A percentile compares a stretch with the other conserved stretches of the same genome.
Evolutionary conservation across 495 filamentous ascomycete genomes (phyloP).

Genomic region (Chlorociboria aeruginascens): DNA sequence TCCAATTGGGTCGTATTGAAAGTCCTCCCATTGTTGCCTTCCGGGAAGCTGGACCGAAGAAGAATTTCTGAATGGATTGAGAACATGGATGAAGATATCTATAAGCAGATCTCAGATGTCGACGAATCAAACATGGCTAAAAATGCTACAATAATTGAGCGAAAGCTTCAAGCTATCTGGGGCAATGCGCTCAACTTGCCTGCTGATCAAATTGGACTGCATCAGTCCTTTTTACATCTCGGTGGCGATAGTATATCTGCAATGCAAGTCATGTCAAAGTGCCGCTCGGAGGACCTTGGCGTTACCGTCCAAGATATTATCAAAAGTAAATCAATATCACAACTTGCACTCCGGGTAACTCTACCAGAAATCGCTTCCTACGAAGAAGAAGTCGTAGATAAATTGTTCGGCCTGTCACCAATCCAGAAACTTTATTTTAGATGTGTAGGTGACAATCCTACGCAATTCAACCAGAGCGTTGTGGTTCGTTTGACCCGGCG

Average conservation of each 20-base stretch:
- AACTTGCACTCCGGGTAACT: too few relatives aligned
- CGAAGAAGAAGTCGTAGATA: too few relatives aligned
- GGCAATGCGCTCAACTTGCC: slow-evolving; percentile 34
- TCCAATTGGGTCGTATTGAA: slow-evolving; percentile 4
- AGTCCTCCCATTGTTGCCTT: slow-evolving; percentile 1
- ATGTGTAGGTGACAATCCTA: slow-evolving; percentile 36
- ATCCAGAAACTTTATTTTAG: slow-evolving; percentile 64
- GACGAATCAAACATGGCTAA: too few relatives aligned
- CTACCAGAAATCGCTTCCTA: too few relatives aligned
- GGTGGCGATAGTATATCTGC: slow-evolving; percentile 27
- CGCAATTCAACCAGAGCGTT: slow-evolving; percentile 64
- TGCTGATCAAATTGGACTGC: slow-evolving; percentile 11
- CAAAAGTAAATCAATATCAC: too few relatives aligned
- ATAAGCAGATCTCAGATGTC: background rate
- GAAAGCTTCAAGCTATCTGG: slow-evolving; percentile 1
- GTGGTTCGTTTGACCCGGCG: slow-evolving; percentile 42
- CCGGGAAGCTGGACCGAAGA: slow-evolving; percentile 5
- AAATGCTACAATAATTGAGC: background rate
- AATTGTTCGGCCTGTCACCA: slow-evolving; percentile 50
- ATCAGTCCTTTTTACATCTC: slow-evolving; percentile 19
- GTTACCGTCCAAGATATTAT: slow-evolving; percentile 13
- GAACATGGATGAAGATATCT: background rate
- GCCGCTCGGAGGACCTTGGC: slow-evolving; percentile 6
- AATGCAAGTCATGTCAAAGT: slow-evolving; percentile 19
- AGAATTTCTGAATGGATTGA: background rate